These are phyloP conservation scores for Calonectria pseudoturangicola DNA, from an alignment of 2,329 filamentous ascomycete genomes.

Conservation along the genomic window DNA sequence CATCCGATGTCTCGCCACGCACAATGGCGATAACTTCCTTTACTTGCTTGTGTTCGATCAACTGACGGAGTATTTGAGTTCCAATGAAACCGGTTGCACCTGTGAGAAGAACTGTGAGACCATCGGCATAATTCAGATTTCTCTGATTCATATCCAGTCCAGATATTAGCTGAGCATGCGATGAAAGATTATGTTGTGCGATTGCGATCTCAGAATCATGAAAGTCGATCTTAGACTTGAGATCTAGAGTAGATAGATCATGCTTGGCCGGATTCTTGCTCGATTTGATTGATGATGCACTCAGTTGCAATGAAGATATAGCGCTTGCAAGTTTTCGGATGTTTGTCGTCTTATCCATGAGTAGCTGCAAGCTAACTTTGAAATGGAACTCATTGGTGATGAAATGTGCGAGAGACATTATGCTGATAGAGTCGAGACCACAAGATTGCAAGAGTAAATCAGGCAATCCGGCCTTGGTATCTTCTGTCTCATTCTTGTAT, in stretches of 20 bases:
- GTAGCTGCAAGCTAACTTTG: background rate
- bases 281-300: background rate
- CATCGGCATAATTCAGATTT: no score
- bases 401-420: conserved; percentile 14
- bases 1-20: background rate
- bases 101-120: background rate
- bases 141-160: no score
- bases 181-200: background rate
- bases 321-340: conserved; percentile 6
- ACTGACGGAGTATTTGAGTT: conserved; percentile 6
- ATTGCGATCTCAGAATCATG: background rate
- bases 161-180: no score
- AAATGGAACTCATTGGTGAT: conserved; percentile 1
- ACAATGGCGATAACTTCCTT: background rate
- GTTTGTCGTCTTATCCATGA: conserved; percentile 3
- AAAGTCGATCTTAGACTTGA: background rate
- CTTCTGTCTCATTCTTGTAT: background rate
- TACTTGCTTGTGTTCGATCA: background rate
- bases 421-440: conserved; percentile 14
- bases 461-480: background rate
- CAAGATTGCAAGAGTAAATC: background rate
- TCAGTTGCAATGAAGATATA: background rate
- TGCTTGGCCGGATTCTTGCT: background rate
- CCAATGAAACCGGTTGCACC: conserved; percentile 16
- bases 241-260: background rate